Evolutionary conservation across 2,329 filamentous ascomycete genomes (phyloP).

Genomic region (Didymella glomerata): DNA sequence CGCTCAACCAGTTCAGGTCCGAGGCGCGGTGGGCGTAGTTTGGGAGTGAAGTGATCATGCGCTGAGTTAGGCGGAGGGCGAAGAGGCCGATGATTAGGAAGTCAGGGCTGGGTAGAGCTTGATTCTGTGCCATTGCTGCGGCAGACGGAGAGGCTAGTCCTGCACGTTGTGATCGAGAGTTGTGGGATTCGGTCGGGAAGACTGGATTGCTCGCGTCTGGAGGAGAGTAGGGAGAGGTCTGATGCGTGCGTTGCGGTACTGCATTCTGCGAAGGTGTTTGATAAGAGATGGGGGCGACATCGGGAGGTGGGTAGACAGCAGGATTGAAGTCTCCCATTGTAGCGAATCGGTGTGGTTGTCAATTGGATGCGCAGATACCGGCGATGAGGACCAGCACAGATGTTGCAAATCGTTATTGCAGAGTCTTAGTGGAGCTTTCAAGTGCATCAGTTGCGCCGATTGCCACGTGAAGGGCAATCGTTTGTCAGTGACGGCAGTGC

Average conservation of each 20-base stretch:
- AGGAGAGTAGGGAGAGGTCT: background rate
- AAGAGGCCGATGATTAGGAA: constrained; percentile 41
- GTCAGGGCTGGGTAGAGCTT: no score
- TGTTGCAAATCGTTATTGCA: no score
- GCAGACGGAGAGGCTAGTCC: no score
- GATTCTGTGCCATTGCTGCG: no score
- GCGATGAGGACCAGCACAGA: no score
- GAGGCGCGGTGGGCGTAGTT: constrained; percentile 23
- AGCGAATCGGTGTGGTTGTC: background rate
- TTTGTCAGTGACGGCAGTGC: constrained; percentile 3
- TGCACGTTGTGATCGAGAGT: no score
- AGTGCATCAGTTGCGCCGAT: background rate
- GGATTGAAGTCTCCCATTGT: background rate
- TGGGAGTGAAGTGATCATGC: constrained; percentile 28
- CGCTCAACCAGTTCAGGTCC: constrained; percentile 33
- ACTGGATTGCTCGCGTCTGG: no score
- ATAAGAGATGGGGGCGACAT: background rate
- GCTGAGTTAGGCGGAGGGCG: constrained; percentile 31
- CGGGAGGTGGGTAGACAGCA: constrained; percentile 2
- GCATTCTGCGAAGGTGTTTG: no score
- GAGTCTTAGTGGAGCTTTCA: no score
- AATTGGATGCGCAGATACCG: no score
- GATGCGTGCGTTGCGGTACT: no score
- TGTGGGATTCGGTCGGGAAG: no score
- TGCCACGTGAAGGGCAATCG: background rate